Evolutionary conservation across 495 filamentous ascomycete species (phyloP), one percentile per base, ranked within the genome.

Genomic region (Bacidia rubella): DNA sequence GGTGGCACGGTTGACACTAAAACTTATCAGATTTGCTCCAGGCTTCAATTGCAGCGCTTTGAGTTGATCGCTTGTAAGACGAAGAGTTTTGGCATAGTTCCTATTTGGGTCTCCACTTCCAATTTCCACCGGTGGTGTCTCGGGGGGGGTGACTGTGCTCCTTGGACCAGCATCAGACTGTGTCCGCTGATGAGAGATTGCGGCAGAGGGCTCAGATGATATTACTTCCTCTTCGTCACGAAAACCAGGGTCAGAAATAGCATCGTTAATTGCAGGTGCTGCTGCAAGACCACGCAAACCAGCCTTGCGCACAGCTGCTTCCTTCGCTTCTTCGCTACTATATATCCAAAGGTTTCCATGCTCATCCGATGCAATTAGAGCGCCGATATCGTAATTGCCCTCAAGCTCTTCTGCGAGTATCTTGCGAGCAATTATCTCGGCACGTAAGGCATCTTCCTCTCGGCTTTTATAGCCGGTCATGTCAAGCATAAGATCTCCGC

Each of bases 331-430:
- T 63, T 95, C 88, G 57, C 88, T 95, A 65, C 86, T 92, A 67
- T 97, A 99, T 51, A 97, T 97, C 93, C 92, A 97, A 10, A 99
- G 71, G 62, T 99, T 97, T 3, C 92, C 92, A 45, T 90, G 81
- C 60, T 93, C 88, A 62, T 99, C 92, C 22, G 87, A 87, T 7
- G 87, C 90, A 63, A 99, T 95, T 5, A 99, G 74, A 23, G 92
- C 83, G 25, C 90, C 90, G 60, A 99, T 90, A 63, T 99, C 93
- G 63, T 96, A 95, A 58, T 87, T 85, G 15, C 90, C 92, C 64
- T 96, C 86, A 20, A 97, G 68, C 65, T 97, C 93, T 61, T 97
- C 89, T 0, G 86, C 77, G n/a, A 97, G 76, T 24, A 99, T 88
- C 61, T 89, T 93, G n/a, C 93, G 82, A 3, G 92, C 93, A 54